phyloP scores from a whole-genome alignment of 2,329 filamentous ascomycete genomes.

The Colletotrichum camelliae region DNA sequence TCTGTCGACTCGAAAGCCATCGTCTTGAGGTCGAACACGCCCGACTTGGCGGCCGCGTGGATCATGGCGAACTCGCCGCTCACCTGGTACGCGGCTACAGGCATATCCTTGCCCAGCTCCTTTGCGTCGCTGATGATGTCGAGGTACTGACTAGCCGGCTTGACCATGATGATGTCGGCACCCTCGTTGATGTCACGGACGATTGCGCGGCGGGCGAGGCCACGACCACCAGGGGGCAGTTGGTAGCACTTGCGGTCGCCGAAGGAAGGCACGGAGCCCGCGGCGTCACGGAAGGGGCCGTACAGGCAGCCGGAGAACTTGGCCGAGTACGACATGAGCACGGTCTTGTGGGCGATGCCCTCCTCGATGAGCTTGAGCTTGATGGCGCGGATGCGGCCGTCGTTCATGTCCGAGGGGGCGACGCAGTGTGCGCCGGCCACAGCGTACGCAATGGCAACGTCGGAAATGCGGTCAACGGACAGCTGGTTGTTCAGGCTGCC shows the following conservation, averaged over 20 bases:
- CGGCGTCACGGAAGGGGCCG: constrained; percentile 95
- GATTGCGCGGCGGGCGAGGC: constrained; percentile 90
- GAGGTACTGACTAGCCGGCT: constrained; percentile 93
- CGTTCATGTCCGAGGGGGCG: constrained; percentile 98
- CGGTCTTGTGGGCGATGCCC: constrained; percentile 87
- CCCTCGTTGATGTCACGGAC: constrained; percentile 89
- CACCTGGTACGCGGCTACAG: constrained; percentile 95
- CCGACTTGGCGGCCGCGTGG: constrained; percentile 91
- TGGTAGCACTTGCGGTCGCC: constrained; percentile 98
- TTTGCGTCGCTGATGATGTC: constrained; percentile 99
- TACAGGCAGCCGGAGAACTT: constrained; percentile 98
- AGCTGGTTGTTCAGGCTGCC: constrained; percentile 91
- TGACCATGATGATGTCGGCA: constrained; percentile 99
- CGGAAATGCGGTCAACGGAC: constrained; percentile 92
- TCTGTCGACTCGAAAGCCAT: constrained; percentile 97
- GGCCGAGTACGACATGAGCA: constrained; percentile 97
- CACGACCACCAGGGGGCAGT: constrained; percentile 88
- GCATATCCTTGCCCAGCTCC: constrained; percentile 89
- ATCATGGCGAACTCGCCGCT: constrained; percentile 99
- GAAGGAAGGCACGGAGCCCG: constrained; percentile 88
- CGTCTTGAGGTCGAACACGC: constrained; percentile 91
- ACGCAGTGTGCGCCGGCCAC: constrained; percentile 95
- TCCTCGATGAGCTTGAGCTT: constrained; percentile 97
- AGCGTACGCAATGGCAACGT: constrained; percentile 98
- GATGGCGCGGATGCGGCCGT: constrained; percentile 94